phyloP scores from a whole-genome alignment of 1,284 basidiomycete species.

The Ustilago vetiveriae region DNA sequence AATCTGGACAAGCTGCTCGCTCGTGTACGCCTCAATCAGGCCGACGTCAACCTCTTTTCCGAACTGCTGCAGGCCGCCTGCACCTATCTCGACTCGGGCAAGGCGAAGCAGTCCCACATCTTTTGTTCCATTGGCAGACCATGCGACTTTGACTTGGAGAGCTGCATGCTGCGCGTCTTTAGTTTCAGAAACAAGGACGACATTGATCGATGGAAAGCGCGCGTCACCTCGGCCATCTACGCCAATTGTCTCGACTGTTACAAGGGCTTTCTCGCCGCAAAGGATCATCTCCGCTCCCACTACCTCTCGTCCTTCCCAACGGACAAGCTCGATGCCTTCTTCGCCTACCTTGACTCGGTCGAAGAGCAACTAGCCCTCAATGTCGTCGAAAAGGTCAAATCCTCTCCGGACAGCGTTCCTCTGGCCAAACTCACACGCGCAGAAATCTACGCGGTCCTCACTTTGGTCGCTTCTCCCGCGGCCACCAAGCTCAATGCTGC shows the following conservation, averaged over 20 bases:
- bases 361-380: constrained; percentile 46
- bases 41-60: constrained; percentile 34
- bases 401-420: constrained; percentile 9
- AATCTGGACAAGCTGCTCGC: constrained; percentile 22
- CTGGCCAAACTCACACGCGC: constrained; percentile 29
- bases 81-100: constrained; percentile 31
- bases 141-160: constrained; percentile 51
- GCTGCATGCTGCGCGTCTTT: constrained; percentile 56
- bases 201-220: constrained; percentile 43
- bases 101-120: constrained; percentile 36
- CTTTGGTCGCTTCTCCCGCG: constrained; percentile 31
- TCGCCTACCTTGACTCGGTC: constrained; percentile 45
- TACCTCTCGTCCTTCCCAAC: constrained; percentile 37
- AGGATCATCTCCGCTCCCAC: constrained; percentile 27
- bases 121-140: constrained; percentile 34
- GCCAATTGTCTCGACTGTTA: constrained; percentile 55
- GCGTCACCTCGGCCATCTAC: constrained; percentile 33
- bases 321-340: constrained; percentile 45
- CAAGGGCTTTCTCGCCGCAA: constrained; percentile 44
- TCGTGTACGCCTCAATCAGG: constrained; percentile 21
- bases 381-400: constrained; percentile 21
- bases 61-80: constrained; percentile 40
- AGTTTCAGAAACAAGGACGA: constrained; percentile 45
- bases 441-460: constrained; percentile 45
- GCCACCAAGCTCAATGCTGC: constrained; percentile 26